phyloP scores from a whole-genome alignment of 2,329 filamentous ascomycete species.

The Neurospora sp. region DNA sequence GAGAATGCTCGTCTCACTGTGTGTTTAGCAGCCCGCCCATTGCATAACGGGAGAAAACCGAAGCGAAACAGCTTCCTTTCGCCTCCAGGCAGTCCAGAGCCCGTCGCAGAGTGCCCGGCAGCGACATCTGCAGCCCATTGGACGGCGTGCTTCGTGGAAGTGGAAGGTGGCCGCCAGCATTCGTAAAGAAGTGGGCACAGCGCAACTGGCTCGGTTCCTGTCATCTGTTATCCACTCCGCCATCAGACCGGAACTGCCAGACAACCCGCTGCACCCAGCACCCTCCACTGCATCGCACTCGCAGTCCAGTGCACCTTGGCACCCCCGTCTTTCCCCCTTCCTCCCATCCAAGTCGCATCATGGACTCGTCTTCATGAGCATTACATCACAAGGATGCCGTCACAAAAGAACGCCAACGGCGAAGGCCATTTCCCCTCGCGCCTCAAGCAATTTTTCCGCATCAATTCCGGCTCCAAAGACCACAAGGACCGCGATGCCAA shows the following conservation, averaged over 20 bases:
- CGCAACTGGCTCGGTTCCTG: background rate
- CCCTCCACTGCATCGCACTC: background rate
- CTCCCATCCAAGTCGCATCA: conserved; percentile 10
- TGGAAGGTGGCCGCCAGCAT: background rate
- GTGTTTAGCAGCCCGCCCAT: background rate
- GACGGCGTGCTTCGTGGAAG: background rate
- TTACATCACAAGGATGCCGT: conserved; percentile 33
- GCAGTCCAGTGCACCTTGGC: background rate
- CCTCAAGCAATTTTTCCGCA: conserved; percentile 63
- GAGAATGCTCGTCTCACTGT: background rate
- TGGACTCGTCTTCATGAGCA: conserved; percentile 19
- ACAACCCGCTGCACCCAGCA: background rate
- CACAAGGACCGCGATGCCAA: conserved; percentile 21
- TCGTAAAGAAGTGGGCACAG: background rate
- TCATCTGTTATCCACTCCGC: background rate
- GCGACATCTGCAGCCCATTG: background rate
- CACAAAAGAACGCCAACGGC: conserved; percentile 44
- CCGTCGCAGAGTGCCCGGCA: background rate
- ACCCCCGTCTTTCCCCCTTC: conserved; percentile 6
- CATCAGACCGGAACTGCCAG: background rate
- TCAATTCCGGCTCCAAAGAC: conserved; percentile 37
- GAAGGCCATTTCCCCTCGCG: conserved; percentile 56
- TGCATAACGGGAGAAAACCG: background rate
- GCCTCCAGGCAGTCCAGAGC: background rate
- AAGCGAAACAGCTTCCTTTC: background rate